phyloP scores from a whole-genome alignment of 192 early-diverging fungal genomes.

The Neocallimastix lanati region DNA sequence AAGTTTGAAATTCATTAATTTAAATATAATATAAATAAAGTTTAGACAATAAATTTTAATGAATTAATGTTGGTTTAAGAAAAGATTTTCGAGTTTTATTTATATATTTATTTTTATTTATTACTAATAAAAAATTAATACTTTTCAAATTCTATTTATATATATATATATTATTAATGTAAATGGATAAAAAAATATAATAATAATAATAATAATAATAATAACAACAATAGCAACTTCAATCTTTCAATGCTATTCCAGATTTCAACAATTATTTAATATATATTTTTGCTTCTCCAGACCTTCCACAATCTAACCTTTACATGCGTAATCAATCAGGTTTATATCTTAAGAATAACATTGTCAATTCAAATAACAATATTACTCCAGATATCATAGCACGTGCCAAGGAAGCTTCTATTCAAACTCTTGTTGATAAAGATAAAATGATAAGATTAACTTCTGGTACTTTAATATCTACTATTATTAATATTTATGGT shows the following conservation, averaged over 20 bases:
- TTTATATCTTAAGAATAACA: constrained; percentile 58
- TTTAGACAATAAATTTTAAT: no score
- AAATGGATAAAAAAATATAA: no score
- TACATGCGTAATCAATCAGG: constrained; percentile 68
- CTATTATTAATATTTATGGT: constrained; percentile 51
- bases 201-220: no score
- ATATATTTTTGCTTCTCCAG: constrained; percentile 49
- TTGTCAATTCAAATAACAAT: constrained; percentile 28
- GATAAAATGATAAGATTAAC: constrained; percentile 55
- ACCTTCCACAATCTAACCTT: constrained; percentile 40
- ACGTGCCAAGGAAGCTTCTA: constrained; percentile 39
- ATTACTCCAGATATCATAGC: constrained; percentile 38
- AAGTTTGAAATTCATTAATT: no score
- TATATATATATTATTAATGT: no score
- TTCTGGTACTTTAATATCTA: constrained; percentile 75
- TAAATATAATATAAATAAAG: no score
- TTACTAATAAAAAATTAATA: no score
- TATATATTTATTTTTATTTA: no score
- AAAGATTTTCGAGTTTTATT: no score
- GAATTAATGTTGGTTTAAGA: no score
- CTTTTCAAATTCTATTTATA: no score
- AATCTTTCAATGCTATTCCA: constrained; percentile 51
- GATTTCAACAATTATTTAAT: constrained; percentile 83
- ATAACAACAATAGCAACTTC: constrained; percentile 32
- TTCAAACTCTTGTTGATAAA: constrained; percentile 49